Percentiles rank a stretch among this genome's conserved stretches.
Evolutionary conservation across 768 basidiomycete genomes (phyloP).

Genomic region (Piloderma croceum): DNA sequence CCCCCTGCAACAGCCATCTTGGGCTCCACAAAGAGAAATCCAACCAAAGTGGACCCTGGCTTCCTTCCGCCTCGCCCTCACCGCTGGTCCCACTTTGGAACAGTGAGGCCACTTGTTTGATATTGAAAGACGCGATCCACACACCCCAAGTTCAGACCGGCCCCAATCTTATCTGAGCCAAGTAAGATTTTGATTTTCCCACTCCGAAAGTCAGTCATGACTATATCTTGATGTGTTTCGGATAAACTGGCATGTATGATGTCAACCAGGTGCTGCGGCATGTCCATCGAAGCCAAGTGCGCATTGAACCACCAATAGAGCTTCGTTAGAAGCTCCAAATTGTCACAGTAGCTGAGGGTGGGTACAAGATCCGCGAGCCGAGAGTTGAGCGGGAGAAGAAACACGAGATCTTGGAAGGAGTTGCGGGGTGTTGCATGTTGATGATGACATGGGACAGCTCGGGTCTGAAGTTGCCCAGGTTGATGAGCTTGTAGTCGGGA

Average conservation of each 20-base stretch:
- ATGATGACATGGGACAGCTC: constrained; percentile 19
- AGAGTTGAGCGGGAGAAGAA: constrained; percentile 11
- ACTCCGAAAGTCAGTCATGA: constrained; percentile 10
- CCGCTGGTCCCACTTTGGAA: constrained; percentile 13
- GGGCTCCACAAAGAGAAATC: constrained; percentile 6
- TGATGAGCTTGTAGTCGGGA: constrained; percentile 11
- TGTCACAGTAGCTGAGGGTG: constrained; percentile 14
- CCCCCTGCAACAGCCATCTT: constrained; percentile 3
- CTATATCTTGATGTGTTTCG: constrained; percentile 12
- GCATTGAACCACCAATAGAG: constrained; percentile 20
- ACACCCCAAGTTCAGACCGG: constrained; percentile 16
- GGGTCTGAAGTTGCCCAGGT: constrained; percentile 17
- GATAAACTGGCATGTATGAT: constrained; percentile 19
- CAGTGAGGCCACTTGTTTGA: constrained; percentile 8
- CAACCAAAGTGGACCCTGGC: not conserved
- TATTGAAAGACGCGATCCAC: constrained; percentile 15
- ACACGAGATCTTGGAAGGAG: constrained; percentile 16
- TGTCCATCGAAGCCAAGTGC: constrained; percentile 2
- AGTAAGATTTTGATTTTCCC: constrained; percentile 12
- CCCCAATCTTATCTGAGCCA: constrained; percentile 19
- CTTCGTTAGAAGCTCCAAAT: constrained; percentile 14
- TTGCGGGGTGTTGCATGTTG: constrained; percentile 8
- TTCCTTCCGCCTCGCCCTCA: constrained; percentile 5
- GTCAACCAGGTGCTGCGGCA: constrained; percentile 12
- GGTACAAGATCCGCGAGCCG: constrained; percentile 2